phyloP scores from a whole-genome alignment of 2,329 filamentous ascomycete genomes.

The Cytospora schulzeri region DNA sequence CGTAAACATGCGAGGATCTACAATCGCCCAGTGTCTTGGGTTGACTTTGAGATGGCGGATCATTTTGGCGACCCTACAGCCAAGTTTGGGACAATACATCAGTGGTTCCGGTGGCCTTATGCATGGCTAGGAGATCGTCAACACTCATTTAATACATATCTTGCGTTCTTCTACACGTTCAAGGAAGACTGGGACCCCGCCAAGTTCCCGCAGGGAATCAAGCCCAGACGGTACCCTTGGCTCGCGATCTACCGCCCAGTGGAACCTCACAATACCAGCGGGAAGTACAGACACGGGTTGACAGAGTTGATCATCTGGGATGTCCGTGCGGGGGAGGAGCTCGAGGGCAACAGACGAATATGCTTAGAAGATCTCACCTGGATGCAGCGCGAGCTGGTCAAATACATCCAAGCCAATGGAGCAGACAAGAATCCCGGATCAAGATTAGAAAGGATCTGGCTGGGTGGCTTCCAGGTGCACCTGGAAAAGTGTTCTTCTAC shows the following conservation, averaged over 20 bases:
- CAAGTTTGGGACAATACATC: slow-evolving; percentile 36
- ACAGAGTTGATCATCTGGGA: slow-evolving; percentile 62
- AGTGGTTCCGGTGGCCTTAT: slow-evolving; percentile 40
- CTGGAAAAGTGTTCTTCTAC: slow-evolving; percentile 29
- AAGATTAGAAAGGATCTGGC: slow-evolving; percentile 48
- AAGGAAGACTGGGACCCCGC: slow-evolving; percentile 41
- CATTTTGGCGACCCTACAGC: slow-evolving; percentile 36
- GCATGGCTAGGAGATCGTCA: slow-evolving; percentile 29
- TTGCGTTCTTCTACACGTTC: slow-evolving; percentile 55
- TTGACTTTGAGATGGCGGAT: slow-evolving; percentile 43
- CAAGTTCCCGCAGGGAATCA: slow-evolving; percentile 27
- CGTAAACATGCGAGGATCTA: slow-evolving; percentile 37
- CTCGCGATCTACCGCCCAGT: slow-evolving; percentile 50
- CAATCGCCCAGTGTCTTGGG: slow-evolving; percentile 45
- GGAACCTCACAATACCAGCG: slow-evolving; percentile 37
- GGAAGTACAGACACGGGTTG: slow-evolving; percentile 15
- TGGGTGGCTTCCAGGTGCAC: slow-evolving; percentile 41
- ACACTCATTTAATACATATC: slow-evolving; percentile 40
- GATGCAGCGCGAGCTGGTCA: slow-evolving; percentile 50
- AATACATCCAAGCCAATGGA: slow-evolving; percentile 38
- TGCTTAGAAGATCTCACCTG: slow-evolving; percentile 43
- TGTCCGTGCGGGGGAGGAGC: slow-evolving; percentile 35
- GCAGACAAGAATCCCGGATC: slow-evolving; percentile 37
- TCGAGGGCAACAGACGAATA: slow-evolving; percentile 28
- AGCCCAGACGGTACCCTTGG: slow-evolving; percentile 50